Evolutionary conservation across 257 asterid species (phyloP), one percentile per base, ranked within the genome.

Genomic region (Asclepias syriaca): DNA sequence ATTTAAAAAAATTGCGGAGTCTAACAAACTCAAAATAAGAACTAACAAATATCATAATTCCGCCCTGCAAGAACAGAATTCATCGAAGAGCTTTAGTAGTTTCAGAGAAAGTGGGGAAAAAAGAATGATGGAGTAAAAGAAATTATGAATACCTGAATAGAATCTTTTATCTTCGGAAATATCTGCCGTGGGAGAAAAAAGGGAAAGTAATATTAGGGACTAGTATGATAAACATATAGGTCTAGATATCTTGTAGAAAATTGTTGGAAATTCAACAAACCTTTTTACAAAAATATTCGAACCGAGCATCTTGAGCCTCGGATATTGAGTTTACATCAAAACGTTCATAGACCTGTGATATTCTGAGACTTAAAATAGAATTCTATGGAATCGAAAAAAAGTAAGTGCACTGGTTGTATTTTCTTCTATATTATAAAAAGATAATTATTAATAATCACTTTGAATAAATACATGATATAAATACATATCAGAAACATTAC

Each of bases 1-100:
- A 86, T 78, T 88, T 91, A 79, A 94, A 79, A 77, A 80, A 94
- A 72, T 89, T 94, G 63, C 97, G 84, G 40, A 94, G 76, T 29
- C 98, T 91, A 66, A 94, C 95, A 77, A 84, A 94, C 81, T 94
- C 99, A 13, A 94, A 88, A 87, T 94, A 94, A 64, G 99, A 94
- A 78, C 93, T 91, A 64, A 73, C 51, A 78, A 91, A 94, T 78
- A 94, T 83, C 97, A 94, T 88, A 58, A 87, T 86, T 56, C 99
- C 97, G 56, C 90, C 72, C 97, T 91, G 90, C 72, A 81, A 50
- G n/a, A 68, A 53, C 19, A 74, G 58, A 43, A 32, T 24, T n/a
- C 48, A 68, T 50, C 22, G 8, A 10, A 21, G 5, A 40, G 51
- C 46, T 59, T 43, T 6, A 77, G 21, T 68, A 8, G 46, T 3